These are phyloP conservation scores for Tuctoria greenei DNA, from an alignment of 176 grass and related monocot genomes.

Conservation along the genomic window DNA sequence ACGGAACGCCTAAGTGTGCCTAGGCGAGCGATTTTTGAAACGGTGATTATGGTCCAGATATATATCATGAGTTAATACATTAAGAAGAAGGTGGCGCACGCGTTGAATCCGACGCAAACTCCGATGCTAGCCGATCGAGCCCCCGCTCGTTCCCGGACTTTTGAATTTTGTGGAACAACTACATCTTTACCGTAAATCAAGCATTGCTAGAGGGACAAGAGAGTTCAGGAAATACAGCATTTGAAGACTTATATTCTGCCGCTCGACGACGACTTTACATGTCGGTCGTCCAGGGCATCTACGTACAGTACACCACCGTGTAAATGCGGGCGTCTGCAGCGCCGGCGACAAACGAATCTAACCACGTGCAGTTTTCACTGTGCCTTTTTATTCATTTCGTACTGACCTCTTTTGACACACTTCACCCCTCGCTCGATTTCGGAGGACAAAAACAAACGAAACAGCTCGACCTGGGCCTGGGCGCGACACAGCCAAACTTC, in stretches of 20 bases:
- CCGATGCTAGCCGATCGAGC: too few relatives aligned
- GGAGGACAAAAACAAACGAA: constrained; percentile 10
- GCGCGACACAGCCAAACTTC: constrained; percentile 6
- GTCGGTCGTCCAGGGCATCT: constrained; percentile 41
- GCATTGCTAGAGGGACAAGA: constrained; percentile 87
- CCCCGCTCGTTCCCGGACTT: too few relatives aligned
- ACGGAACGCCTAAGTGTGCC: too few relatives aligned
- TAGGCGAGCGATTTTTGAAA: too few relatives aligned
- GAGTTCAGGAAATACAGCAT: constrained; percentile 33
- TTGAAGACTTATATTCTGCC: constrained; percentile 32
- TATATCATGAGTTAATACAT: too few relatives aligned
- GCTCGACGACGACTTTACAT: constrained; percentile 37
- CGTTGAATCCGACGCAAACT: too few relatives aligned
- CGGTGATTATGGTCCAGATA: too few relatives aligned
- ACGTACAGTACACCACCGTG: constrained; percentile 5
- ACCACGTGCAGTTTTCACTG: background rate
- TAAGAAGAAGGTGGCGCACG: too few relatives aligned
- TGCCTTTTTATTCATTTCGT: constrained; percentile 22
- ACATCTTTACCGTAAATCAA: constrained; percentile 90
- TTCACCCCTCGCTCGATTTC: constrained; percentile 20
- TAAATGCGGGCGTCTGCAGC: constrained; percentile 33
- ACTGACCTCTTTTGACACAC: background rate
- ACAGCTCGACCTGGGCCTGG: constrained; percentile 6
- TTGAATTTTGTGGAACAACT: constrained; percentile 98
- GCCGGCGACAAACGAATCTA: constrained; percentile 6